A percentile compares a stretch with the other conserved stretches of the same genome.
Conservation (phyloP, 768 basidiomycete species). For the Exidia glandulosa region DNA sequence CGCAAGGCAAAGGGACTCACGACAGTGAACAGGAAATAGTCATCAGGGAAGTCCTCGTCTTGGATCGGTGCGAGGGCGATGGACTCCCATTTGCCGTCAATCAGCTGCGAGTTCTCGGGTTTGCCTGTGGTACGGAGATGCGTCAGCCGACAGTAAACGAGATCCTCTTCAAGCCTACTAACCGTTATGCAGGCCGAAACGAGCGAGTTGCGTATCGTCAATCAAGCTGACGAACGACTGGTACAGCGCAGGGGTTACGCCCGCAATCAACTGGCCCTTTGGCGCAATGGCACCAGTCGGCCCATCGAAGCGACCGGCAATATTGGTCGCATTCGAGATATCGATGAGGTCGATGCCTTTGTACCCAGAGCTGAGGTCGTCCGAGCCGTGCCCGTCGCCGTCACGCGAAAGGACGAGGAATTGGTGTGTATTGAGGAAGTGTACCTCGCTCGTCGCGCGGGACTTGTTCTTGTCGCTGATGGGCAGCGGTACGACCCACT, state of each 20-base stretch:
- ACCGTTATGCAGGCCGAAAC: conserved; percentile 59
- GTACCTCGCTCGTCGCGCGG: conserved; percentile 42
- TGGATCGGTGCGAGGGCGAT: conserved; percentile 45
- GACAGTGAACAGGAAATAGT: conserved; percentile 56
- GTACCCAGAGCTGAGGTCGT: conserved; percentile 37
- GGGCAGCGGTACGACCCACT: conserved; percentile 51
- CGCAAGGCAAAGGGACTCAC: conserved; percentile 28
- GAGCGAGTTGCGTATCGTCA: conserved; percentile 39
- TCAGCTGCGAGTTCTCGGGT: conserved; percentile 39
- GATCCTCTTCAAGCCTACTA: too few species aligned
- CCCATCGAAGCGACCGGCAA: conserved; percentile 44
- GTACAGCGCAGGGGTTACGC: conserved; percentile 42
- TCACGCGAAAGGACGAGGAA: conserved; percentile 54
- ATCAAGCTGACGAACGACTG: conserved; percentile 45
- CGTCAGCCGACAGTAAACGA: too few species aligned
- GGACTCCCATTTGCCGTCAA: conserved; percentile 60
- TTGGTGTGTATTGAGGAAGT: conserved; percentile 39
- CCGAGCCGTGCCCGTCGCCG: conserved; percentile 46
- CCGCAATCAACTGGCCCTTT: conserved; percentile 34
- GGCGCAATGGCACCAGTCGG: conserved; percentile 40
- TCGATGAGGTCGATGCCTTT: conserved; percentile 54
- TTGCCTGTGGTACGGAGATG: too few species aligned
- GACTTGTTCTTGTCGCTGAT: conserved; percentile 41
- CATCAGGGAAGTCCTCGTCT: conserved; percentile 42
- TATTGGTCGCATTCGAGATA: conserved; percentile 48